A percentile compares a stretch with the other conserved stretches of the same genome.
Evolutionary conservation across 2,329 filamentous ascomycete species (phyloP).

Genomic region (Talaromyces sp.): DNA sequence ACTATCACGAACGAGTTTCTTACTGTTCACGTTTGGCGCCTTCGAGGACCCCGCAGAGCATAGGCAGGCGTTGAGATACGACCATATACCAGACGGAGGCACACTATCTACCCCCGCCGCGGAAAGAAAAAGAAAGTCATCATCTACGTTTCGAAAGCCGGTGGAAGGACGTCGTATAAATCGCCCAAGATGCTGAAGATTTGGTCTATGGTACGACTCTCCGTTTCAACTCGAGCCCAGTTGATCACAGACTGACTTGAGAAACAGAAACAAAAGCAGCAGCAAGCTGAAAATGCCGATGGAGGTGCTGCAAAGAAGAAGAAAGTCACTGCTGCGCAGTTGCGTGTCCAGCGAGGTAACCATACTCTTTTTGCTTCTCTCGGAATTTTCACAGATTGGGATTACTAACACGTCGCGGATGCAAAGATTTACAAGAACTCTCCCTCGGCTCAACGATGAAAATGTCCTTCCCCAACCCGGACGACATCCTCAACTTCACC

Average conservation of each 20-base stretch:
- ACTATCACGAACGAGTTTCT: background rate
- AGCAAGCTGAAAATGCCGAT: conserved; percentile 91
- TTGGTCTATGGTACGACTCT: conserved; percentile 3
- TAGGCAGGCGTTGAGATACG: background rate
- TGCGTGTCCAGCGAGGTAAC: conserved; percentile 91
- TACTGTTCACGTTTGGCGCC: background rate
- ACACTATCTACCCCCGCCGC: background rate
- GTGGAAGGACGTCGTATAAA: background rate
- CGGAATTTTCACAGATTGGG: background rate
- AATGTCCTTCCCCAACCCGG: conserved; percentile 55
- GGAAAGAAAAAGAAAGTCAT: background rate
- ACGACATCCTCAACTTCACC: conserved; percentile 56
- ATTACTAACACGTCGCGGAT: background rate
- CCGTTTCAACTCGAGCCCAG: background rate
- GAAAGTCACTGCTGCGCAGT: conserved; percentile 94
- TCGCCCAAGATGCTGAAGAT: conserved; percentile 6
- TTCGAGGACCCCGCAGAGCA: background rate
- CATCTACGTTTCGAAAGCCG: background rate
- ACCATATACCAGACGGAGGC: background rate
- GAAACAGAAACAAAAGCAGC: conserved; percentile 70
- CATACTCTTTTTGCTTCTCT: conserved; percentile 7
- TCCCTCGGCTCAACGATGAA: conserved; percentile 56
- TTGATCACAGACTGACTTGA: background rate
- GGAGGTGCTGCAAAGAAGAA: conserved; percentile 87
- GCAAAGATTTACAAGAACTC: conserved; percentile 45